These are phyloP conservation scores for Pyrenophora seminiperda DNA, from an alignment of 2,329 filamentous ascomycete species.

Conservation along the genomic window DNA sequence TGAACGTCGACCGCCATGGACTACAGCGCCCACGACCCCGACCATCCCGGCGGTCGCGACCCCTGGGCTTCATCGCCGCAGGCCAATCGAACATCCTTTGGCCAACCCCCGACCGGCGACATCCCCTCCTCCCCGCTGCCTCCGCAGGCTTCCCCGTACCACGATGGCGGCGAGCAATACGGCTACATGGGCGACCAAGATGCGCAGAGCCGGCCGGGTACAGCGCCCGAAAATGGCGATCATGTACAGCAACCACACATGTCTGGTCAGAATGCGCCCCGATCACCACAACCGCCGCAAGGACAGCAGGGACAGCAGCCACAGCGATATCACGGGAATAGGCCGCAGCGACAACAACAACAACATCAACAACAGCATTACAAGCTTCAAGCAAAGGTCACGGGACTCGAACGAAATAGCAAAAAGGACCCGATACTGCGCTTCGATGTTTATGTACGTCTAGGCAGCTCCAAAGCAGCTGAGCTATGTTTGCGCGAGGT, in stretches of 20 bases:
- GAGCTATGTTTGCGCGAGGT: slow-evolving; percentile 1
- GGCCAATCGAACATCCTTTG: slow-evolving; percentile 56
- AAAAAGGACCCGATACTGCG: slow-evolving; percentile 94
- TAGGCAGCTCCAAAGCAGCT: not conserved
- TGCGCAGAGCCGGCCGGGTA: slow-evolving; percentile 33
- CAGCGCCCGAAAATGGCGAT: slow-evolving; percentile 42
- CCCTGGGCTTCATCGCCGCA: slow-evolving; percentile 68
- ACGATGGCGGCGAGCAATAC: slow-evolving; percentile 41
- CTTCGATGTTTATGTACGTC: slow-evolving; percentile 91
- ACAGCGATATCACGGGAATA: too few species aligned
- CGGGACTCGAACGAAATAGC: slow-evolving; percentile 86
- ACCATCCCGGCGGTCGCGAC: slow-evolving; percentile 61
- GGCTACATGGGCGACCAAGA: slow-evolving; percentile 43
- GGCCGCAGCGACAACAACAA: slow-evolving; percentile 54
- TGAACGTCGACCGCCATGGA: slow-evolving; percentile 60
- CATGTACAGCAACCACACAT: slow-evolving; percentile 35
- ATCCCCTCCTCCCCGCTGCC: slow-evolving; percentile 49
- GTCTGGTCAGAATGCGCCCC: slow-evolving; percentile 43
- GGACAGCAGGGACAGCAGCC: slow-evolving; percentile 52
- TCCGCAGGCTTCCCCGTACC: slow-evolving; percentile 48
- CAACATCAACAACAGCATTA: slow-evolving; percentile 74
- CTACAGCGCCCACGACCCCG: slow-evolving; percentile 65
- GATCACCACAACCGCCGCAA: slow-evolving; percentile 35
- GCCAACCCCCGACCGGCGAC: slow-evolving; percentile 51
- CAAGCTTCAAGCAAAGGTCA: slow-evolving; percentile 93